Conservation (phyloP, 495 filamentous ascomycete species). For the Hypoxylon perforatum region DNA sequence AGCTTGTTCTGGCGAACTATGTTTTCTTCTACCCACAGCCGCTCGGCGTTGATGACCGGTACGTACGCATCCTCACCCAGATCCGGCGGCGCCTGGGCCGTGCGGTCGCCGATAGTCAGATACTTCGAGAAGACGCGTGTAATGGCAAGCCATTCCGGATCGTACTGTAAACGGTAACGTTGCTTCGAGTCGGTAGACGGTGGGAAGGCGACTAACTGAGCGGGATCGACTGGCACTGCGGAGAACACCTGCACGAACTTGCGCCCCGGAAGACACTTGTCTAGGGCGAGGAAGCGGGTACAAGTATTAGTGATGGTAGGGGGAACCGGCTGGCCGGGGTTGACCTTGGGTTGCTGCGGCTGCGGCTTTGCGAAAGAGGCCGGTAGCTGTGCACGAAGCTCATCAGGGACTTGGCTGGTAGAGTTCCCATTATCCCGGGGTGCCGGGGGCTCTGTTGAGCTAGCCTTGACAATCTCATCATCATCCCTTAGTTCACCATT, state of each 20-base stretch:
- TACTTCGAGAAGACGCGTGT: constrained; percentile 78
- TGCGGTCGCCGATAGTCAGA: constrained; percentile 68
- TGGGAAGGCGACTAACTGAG: constrained; percentile 22
- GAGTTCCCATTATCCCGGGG: constrained; percentile 1
- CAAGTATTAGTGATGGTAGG: constrained; percentile 72
- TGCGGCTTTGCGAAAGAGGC: constrained; percentile 67
- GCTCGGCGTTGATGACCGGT: constrained; percentile 69
- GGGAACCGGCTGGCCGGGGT: constrained; percentile 59
- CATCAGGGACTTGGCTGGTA: constrained; percentile 67
- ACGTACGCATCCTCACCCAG: constrained; percentile 73
- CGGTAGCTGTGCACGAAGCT: constrained; percentile 73
- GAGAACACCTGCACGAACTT: constrained; percentile 85
- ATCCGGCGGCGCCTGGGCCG: constrained; percentile 58
- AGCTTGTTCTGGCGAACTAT: constrained; percentile 69
- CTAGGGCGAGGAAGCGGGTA: constrained; percentile 89
- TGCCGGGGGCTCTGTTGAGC: constrained; percentile 47
- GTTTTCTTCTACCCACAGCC: constrained; percentile 81
- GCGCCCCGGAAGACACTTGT: constrained; percentile 82
- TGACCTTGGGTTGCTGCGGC: constrained; percentile 38
- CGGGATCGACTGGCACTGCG: constrained; percentile 56
- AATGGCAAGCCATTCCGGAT: constrained; percentile 95
- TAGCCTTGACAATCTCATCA: neutral
- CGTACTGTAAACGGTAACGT: constrained; percentile 72
- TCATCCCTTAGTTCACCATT: constrained; percentile 28
- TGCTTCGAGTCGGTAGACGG: constrained; percentile 45